These are phyloP conservation scores for Homolaphlyctis polyrhiza DNA, from an alignment of 371 early-diverging fungal species.

Conservation along the genomic window DNA sequence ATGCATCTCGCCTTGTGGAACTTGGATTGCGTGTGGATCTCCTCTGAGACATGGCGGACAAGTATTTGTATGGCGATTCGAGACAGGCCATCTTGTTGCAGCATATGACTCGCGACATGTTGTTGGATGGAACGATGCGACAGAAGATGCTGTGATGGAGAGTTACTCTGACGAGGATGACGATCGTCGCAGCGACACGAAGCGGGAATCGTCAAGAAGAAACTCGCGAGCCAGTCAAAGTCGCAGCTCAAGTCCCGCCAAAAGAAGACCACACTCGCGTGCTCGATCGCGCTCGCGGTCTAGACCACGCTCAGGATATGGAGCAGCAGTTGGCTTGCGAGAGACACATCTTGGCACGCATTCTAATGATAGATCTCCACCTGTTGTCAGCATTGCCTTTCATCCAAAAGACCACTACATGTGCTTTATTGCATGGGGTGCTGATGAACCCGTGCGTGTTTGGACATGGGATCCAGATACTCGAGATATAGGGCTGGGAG, in stretches of 20 bases:
- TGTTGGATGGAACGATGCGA: not conserved
- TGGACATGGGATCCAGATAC: slow-evolving; percentile 18
- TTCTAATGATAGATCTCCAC: not conserved
- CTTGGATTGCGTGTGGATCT: slow-evolving; percentile 16
- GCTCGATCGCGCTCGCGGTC: not conserved
- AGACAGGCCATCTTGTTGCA: slow-evolving; percentile 17
- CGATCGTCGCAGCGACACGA: too few relatives aligned
- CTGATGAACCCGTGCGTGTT: slow-evolving; percentile 14
- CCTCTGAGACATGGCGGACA: slow-evolving; percentile 14
- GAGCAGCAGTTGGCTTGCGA: not conserved
- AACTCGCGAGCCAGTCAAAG: too few relatives aligned
- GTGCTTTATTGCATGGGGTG: slow-evolving; percentile 16
- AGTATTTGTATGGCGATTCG: slow-evolving; percentile 27
- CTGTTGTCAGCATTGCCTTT: slow-evolving; percentile 21
- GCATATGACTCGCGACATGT: slow-evolving; percentile 9
- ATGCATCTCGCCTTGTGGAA: slow-evolving; percentile 30
- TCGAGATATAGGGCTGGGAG: not conserved
- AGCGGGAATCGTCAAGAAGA: too few relatives aligned
- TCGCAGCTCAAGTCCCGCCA: too few relatives aligned
- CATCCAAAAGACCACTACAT: slow-evolving; percentile 28
- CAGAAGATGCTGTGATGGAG: too few relatives aligned
- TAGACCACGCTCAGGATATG: not conserved
- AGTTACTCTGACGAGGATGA: too few relatives aligned
- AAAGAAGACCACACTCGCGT: not conserved
- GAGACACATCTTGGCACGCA: not conserved